These are phyloP conservation scores for Penicillium frequentans DNA, from an alignment of 2,329 filamentous ascomycete genomes.

Conservation along the genomic window DNA sequence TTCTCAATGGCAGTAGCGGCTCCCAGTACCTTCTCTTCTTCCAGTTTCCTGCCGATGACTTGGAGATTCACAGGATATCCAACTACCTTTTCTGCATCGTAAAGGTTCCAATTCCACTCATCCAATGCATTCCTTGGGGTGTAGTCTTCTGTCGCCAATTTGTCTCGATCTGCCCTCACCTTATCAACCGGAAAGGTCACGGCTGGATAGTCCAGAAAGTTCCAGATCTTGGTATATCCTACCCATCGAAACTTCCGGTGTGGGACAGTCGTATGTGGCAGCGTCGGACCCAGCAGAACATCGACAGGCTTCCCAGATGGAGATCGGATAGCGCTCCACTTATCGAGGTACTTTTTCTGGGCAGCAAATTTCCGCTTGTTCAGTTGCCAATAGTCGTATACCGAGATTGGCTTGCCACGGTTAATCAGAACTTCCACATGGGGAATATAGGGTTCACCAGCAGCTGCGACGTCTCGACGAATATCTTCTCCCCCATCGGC, in stretches of 20 bases:
- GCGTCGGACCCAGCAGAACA: constrained; percentile 57
- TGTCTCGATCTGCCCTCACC: constrained; percentile 45
- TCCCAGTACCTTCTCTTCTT: constrained; percentile 58
- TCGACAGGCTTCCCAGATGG: constrained; percentile 53
- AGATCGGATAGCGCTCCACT: constrained; percentile 55
- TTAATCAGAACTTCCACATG: constrained; percentile 60
- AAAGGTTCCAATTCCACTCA: constrained; percentile 53
- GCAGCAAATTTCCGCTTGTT: constrained; percentile 57
- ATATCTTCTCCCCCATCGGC: constrained; percentile 66
- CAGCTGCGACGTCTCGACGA: constrained; percentile 52
- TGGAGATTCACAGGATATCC: constrained; percentile 55
- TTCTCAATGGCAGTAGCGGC: constrained; percentile 35
- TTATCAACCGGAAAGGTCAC: constrained; percentile 56
- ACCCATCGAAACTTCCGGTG: constrained; percentile 49
- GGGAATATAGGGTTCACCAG: constrained; percentile 60
- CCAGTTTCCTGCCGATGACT: constrained; percentile 51
- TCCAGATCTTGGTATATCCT: constrained; percentile 64
- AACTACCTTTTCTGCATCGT: constrained; percentile 44
- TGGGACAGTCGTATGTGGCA: constrained; percentile 58
- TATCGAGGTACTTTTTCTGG: constrained; percentile 59
- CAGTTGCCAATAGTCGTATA: constrained; percentile 68
- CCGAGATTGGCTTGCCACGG: constrained; percentile 54
- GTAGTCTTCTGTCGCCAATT: constrained; percentile 38
- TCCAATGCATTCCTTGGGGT: constrained; percentile 53
- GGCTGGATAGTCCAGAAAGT: constrained; percentile 62